Evolutionary conservation across 495 filamentous ascomycete genomes (phyloP), one percentile per base, ranked within the genome.

Genomic region (Penicillium steckii): DNA sequence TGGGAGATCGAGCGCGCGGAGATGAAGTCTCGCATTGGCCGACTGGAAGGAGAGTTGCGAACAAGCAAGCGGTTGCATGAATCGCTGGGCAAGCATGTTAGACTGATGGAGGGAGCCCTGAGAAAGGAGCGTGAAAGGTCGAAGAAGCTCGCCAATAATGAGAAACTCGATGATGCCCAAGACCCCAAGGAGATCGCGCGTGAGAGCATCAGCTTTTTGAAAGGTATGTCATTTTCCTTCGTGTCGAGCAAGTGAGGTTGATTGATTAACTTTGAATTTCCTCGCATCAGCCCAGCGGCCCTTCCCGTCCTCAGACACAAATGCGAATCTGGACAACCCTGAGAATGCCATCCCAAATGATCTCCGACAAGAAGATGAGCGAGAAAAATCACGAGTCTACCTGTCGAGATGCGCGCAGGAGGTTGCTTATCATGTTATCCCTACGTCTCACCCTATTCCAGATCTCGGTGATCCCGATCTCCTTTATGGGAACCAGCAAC

Each of bases 1-100:
- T 99, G 94, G 94, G 94, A 97, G 64, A 98, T 98, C 66, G 94
- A 98, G 73, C 85, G 90, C 64, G 94, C 95, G 53, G 94, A 97
- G 77, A 98, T 98, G 94, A 97, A 96, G 73, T 91, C 89, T 55
- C 85, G 93, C 67, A 97, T 98, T 72, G 94, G 92, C n/a, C 85
- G 87, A 62, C 79, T 97, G 55, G 94, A 98, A 66, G 94, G 94
- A 48, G 90, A 95, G 45, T 80, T 86, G 18, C 79, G 92, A 43
- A 89, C 89, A 44, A 85, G 87, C 43, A 95, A 95, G 70, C 85
- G 87, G 50, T 74, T 91, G 52, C 90, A 95, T 48, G 92, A 93
- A 69, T 88, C 88, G 12, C 73, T 96, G 41, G 87, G 87, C 54
- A 91, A 90, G 71, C 92, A 96, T 67, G 87, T 98, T 48, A 78